Evolutionary conservation across 2,329 filamentous ascomycete species (phyloP).

Genomic region (Erysiphe pulchra): DNA sequence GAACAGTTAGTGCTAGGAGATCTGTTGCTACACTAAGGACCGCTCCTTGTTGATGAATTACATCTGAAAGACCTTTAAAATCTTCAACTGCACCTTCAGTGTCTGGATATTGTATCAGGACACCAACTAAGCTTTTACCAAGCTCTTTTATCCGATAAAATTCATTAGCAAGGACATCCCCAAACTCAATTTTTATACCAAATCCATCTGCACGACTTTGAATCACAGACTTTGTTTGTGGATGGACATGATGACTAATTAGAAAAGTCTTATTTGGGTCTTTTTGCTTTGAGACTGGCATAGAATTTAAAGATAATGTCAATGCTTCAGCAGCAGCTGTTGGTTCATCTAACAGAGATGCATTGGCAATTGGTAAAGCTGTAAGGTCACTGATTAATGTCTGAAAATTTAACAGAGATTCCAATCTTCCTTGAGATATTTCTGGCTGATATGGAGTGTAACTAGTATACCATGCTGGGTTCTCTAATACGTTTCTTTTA

Average conservation of each 20-base stretch:
- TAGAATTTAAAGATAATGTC: constrained; percentile 64
- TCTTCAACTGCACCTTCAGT: constrained; percentile 59
- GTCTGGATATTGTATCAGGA: constrained; percentile 86
- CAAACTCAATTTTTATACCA: constrained; percentile 50
- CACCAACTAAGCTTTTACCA: constrained; percentile 63
- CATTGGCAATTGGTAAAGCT: constrained; percentile 66
- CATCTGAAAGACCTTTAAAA: constrained; percentile 46
- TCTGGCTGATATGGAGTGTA: constrained; percentile 95
- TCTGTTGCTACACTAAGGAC: constrained; percentile 78
- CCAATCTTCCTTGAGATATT: constrained; percentile 81
- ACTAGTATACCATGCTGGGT: constrained; percentile 90
- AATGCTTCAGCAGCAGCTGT: constrained; percentile 89
- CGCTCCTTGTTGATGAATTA: constrained; percentile 51
- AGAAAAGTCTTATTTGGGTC: constrained; percentile 55
- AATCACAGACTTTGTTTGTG: constrained; percentile 66
- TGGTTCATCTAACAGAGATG: constrained; percentile 70
- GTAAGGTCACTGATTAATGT: constrained; percentile 79
- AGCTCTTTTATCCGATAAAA: constrained; percentile 42
- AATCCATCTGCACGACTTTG: constrained; percentile 76
- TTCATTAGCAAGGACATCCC: constrained; percentile 42
- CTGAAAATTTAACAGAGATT: constrained; percentile 88
- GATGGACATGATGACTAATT: constrained; percentile 59
- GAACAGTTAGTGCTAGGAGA: constrained; percentile 59
- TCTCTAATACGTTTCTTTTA: constrained; percentile 77
- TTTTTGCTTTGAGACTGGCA: constrained; percentile 47